Conservation (phyloP, 345 rosid genomes). For the Litchi chinensis region DNA sequence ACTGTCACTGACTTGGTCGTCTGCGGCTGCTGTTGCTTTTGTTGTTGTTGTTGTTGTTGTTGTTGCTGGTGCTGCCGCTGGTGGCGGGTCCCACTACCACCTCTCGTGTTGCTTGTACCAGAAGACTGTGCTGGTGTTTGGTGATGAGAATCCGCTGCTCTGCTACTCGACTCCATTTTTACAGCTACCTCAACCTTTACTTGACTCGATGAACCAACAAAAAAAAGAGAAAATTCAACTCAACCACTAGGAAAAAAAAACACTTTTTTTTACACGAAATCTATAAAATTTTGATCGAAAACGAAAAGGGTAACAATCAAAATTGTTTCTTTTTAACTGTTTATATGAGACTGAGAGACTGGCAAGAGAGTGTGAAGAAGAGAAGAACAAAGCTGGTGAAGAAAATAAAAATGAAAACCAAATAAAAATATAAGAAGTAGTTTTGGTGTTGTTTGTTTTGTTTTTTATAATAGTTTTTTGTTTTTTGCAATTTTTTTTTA, state of each 20-base stretch:
- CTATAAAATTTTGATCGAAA: background rate
- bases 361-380: background rate
- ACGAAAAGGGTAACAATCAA: background rate
- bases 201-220: no score
- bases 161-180: conserved; percentile 44
- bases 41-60: background rate
- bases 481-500: no score
- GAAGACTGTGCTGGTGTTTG: conserved; percentile 49
- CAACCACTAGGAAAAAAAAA: background rate
- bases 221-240: background rate
- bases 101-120: conserved; percentile 41
- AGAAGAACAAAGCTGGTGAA: background rate
- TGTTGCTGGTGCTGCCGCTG: background rate
- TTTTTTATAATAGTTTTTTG: background rate
- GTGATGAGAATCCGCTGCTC: conserved; percentile 14
- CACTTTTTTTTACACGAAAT: background rate
- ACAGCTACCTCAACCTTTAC: no score
- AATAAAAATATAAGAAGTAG: background rate
- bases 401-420: background rate
- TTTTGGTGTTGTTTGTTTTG: background rate
- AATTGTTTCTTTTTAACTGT: background rate
- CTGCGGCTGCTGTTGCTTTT: background rate
- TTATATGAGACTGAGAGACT: no score
- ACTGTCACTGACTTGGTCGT: conserved; percentile 45
- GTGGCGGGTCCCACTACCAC: background rate